These are phyloP conservation scores for Schizosaccharomyces octosporus DNA, from an alignment of 805 yeast genomes.

Conservation along the genomic window DNA sequence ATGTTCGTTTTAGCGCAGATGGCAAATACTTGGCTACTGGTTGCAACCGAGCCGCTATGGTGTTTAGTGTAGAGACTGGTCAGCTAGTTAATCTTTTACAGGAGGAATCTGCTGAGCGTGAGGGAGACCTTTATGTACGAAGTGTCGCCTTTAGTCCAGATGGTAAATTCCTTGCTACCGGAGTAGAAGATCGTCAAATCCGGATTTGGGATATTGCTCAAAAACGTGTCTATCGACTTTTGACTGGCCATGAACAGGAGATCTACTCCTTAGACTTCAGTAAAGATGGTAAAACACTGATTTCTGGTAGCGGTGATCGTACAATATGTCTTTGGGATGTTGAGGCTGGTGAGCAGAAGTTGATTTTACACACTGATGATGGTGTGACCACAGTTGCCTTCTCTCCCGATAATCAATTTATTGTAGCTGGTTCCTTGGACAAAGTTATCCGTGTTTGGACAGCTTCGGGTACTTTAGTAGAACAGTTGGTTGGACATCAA, in stretches of 20 bases:
- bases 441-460: constrained; percentile 92
- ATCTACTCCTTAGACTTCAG: constrained; percentile 85
- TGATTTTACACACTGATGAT: constrained; percentile 82
- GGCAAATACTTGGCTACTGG: constrained; percentile 91
- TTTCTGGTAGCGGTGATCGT: constrained; percentile 89
- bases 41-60: constrained; percentile 86
- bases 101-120: constrained; percentile 51
- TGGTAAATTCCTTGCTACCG: constrained; percentile 79
- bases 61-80: constrained; percentile 77
- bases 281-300: constrained; percentile 80
- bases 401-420: constrained; percentile 76
- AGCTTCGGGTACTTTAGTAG: constrained; percentile 70
- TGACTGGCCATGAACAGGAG: constrained; percentile 88
- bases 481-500: constrained; percentile 81
- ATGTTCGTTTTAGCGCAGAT: constrained; percentile 76
- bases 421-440: constrained; percentile 92
- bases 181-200: constrained; percentile 51
- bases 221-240: constrained; percentile 58
- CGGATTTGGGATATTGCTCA: constrained; percentile 89
- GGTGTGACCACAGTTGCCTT: constrained; percentile 97
- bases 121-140: constrained; percentile 73
- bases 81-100: constrained; percentile 63
- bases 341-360: constrained; percentile 63
- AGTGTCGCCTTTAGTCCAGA: constrained; percentile 94
- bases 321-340: constrained; percentile 93